Conservation (phyloP, 2,329 filamentous ascomycete species). For the Tolypocladium ophioglossoides region DNA sequence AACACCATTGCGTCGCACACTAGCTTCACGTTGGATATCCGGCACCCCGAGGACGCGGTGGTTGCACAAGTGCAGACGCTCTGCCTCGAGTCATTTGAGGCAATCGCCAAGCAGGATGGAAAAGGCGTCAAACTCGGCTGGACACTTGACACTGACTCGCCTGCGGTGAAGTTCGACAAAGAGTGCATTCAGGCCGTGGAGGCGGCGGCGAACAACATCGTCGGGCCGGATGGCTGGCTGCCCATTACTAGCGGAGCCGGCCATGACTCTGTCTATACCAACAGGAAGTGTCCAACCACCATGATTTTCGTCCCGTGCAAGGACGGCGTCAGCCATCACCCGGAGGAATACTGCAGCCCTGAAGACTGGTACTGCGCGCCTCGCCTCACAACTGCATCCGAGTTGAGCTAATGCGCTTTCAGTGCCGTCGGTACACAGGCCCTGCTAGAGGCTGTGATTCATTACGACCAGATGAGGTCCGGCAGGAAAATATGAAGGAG, state of each 20-base stretch:
- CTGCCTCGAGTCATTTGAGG: conserved; percentile 12
- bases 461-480: conserved; percentile 8
- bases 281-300: conserved; percentile 19
- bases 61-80: conserved; percentile 33
- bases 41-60: conserved; percentile 42
- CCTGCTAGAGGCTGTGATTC: conserved; percentile 13
- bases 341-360: conserved; percentile 22
- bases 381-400: neutral
- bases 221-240: conserved; percentile 30
- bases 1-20: conserved; percentile 62
- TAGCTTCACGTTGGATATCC: conserved; percentile 56
- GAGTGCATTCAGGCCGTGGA: conserved; percentile 57
- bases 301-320: conserved; percentile 29
- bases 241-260: conserved; percentile 26
- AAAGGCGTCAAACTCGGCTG: conserved; percentile 40
- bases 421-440: conserved; percentile 17
- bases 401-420: neutral
- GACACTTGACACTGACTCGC: conserved; percentile 47
- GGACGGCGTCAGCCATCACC: conserved; percentile 26
- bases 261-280: conserved; percentile 27
- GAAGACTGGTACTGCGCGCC: conserved; percentile 17
- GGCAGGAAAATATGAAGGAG: neutral
- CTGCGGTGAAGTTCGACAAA: conserved; percentile 51
- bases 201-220: conserved; percentile 42
- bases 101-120: conserved; percentile 14